Evolutionary conservation across 169 alveolate species (phyloP), one percentile per base, ranked within the genome.

Genomic region (Plasmodium coatneyi): DNA sequence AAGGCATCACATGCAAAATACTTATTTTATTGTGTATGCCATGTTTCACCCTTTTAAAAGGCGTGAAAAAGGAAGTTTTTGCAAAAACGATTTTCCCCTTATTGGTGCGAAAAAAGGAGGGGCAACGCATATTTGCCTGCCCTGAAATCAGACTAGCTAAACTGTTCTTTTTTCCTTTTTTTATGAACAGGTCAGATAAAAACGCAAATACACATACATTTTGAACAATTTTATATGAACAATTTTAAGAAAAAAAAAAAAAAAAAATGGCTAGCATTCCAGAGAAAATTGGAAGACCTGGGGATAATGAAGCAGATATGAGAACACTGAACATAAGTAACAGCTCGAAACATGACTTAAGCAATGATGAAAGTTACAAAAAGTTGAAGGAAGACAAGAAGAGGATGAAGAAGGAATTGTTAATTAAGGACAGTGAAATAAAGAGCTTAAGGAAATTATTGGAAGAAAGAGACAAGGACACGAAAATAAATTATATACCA

Each of bases 371-470:
- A 56, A 70, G 72, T 32, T 80, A 60, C 39, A 79, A 80, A 43
- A 89, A 70, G 49, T 89, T 89, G 52, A 89, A 89, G 49, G 94
- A 89, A 80, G 94, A 89, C 9, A 89, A 78, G 72, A 89, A 89
- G 72, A 89, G 54, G 71, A 43, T 89, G 82, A 89, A 89, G 71
- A 89, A 89, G 46, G 91, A 89, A 12, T 36, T 89, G 54, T 30
- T 80, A 70, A 30, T 28, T 79, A 89, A 80, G 49, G 94, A 89
- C 10, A 78, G 43, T 25, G 90, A 89, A 80, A 80, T 80, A 89
- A 89, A 71, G 25, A 89, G 74, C 41, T 72, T 89, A 80, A 78
- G 82, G n/a, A 89, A 89, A 70, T 19, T 80, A 72, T 49, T 89
- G 49, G 90, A 89, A n/a, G 94, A 89, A 19, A 70, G 70, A 60